Conservation (phyloP, 164 flowering plant genomes). For the Vitis amurensis region DNA sequence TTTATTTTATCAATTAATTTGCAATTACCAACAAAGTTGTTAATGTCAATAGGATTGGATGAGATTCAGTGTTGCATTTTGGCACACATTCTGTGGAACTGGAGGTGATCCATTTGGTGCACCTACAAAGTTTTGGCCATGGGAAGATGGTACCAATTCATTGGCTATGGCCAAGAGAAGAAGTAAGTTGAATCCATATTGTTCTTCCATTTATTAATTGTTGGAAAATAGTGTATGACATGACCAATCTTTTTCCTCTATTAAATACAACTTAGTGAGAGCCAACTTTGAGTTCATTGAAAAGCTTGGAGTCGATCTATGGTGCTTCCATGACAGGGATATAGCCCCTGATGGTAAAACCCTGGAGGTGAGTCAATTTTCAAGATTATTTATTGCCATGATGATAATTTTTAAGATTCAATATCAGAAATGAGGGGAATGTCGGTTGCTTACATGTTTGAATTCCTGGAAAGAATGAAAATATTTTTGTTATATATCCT, state of each 20-base stretch:
- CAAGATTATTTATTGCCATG: background rate
- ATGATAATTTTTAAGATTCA: background rate
- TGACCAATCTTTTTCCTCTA: background rate
- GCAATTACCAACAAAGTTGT: constrained; percentile 1
- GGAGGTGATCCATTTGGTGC: constrained; percentile 96
- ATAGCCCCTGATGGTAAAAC: constrained; percentile 94
- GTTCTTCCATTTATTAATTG: background rate
- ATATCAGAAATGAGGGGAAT: no score
- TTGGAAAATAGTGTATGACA: no score
- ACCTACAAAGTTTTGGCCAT: constrained; percentile 92
- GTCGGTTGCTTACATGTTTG: no score
- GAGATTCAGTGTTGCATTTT: constrained; percentile 97
- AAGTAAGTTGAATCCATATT: constrained; percentile 45
- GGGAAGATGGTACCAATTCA: constrained; percentile 99
- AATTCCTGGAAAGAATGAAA: no score
- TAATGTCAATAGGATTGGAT: constrained; percentile 73
- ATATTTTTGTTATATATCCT: no score
- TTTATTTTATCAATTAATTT: background rate
- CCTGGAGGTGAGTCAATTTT: constrained; percentile 51
- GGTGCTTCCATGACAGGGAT: constrained; percentile 99
- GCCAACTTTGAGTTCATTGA: constrained; percentile 93
- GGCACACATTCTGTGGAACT: constrained; percentile 98
- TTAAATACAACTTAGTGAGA: constrained; percentile 58
- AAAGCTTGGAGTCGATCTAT: constrained; percentile 86
- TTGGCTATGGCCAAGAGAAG: constrained; percentile 97